Evolutionary conservation across 1,284 basidiomycete species (phyloP), one percentile per base, ranked within the genome.

Genomic region (Cutaneotrichosporon spelunceum): DNA sequence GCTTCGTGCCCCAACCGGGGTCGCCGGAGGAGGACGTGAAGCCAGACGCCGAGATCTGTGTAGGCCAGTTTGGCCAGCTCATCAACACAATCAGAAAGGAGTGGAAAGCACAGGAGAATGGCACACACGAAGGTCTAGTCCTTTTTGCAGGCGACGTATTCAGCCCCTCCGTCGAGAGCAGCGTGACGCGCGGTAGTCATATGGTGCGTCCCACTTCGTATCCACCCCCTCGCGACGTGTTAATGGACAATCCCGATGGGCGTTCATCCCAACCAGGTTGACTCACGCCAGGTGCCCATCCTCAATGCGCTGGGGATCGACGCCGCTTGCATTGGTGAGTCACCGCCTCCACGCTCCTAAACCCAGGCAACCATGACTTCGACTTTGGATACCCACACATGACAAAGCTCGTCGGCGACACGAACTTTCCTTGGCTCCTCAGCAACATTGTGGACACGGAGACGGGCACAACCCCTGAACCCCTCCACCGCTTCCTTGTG

Each of bases 101-200:
- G 49, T 80, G 79, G 79, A 47, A 62, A 2, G 66, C 70, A 39
- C 54, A 64, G 27, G 49, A 34, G 29, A 66, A 49, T 8, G 57
- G 55, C 7, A 83, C 83, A 2, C 78, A 80, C 53, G 88, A 91
- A 66, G 92, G 93, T 0, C 81, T 96, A 3, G 83, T 88, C 0
- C 79, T 96, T 3, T 96, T 95, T 78, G 93, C 90, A 29, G 93
- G 93, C 6, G 93, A 95, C 74, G 81, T 90, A 4, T 93, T 93
- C 74, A 87, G 87, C 21, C 92, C 91, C 0, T 90, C 88, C 3
- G 84, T 92, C 0, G 91, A 94, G 78, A 90, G 88, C 69, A 87
- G 88, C 9, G 87, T 96, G 24, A 94, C 92, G 4, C 82, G 93
- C 74, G 93, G 93, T 47, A 91, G 88, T 63, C 91, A 95, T 83